phyloP scores from a whole-genome alignment of 768 basidiomycete species.

The Pisolithus marmoratus region DNA sequence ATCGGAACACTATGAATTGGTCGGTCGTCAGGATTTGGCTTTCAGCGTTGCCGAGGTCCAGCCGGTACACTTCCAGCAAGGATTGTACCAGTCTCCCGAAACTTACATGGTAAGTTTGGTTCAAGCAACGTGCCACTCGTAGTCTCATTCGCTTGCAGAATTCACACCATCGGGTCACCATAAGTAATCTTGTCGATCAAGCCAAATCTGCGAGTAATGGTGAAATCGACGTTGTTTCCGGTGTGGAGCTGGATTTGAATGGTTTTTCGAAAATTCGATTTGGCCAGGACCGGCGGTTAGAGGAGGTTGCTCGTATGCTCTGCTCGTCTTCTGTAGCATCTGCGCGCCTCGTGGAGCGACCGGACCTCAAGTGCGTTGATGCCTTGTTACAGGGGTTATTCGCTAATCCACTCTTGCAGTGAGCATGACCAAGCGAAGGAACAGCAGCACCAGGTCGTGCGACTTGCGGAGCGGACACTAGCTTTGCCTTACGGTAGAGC shows the following conservation, averaged over 20 bases:
- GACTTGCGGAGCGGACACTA: constrained; percentile 84
- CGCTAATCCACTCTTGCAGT: constrained; percentile 35
- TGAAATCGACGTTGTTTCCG: constrained; percentile 55
- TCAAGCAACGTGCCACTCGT: neutral
- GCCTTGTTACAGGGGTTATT: neutral
- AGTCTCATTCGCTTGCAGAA: constrained; percentile 36
- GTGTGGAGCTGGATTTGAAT: constrained; percentile 66
- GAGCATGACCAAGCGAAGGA: constrained; percentile 86
- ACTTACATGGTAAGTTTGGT: constrained; percentile 24
- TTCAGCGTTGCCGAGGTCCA: constrained; percentile 28
- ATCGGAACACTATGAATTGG: constrained; percentile 28
- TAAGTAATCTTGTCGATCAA: constrained; percentile 45
- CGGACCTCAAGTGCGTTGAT: constrained; percentile 58
- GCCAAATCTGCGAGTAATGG: constrained; percentile 46
- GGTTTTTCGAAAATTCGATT: constrained; percentile 83
- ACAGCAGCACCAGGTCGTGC: constrained; percentile 73
- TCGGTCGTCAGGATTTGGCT: constrained; percentile 27
- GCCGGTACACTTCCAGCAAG: constrained; percentile 24
- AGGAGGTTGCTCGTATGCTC: constrained; percentile 88
- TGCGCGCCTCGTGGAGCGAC: constrained; percentile 61
- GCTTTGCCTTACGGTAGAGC: constrained; percentile 86
- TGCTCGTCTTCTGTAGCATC: constrained; percentile 70
- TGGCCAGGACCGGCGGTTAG: constrained; percentile 81
- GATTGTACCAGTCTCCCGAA: constrained; percentile 26
- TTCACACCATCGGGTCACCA: constrained; percentile 42